Conservation (phyloP, 2,329 filamentous ascomycete genomes). For the Curvularia lunata region DNA sequence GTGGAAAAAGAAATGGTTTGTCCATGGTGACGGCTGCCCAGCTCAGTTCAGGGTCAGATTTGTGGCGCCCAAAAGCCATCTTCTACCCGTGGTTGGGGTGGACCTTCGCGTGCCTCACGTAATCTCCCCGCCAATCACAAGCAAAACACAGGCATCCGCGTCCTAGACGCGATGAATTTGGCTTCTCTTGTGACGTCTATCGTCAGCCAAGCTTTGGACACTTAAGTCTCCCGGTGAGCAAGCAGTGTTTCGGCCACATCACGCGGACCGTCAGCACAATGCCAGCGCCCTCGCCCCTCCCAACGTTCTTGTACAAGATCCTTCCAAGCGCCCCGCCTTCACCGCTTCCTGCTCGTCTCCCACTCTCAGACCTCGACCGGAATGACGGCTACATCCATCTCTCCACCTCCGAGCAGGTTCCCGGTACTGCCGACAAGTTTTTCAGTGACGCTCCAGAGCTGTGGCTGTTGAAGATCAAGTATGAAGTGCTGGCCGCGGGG, state of each 20-base stretch:
- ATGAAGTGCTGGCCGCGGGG: constrained; percentile 50
- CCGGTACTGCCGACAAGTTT: constrained; percentile 44
- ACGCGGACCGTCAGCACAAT: constrained; percentile 23
- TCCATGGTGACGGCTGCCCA: constrained; percentile 6
- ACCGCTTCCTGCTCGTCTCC: constrained; percentile 61
- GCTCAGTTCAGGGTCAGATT: constrained; percentile 8
- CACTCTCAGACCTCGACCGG: constrained; percentile 65
- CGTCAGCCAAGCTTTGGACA: constrained; percentile 4
- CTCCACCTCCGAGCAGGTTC: constrained; percentile 61
- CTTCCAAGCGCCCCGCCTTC: constrained; percentile 59
- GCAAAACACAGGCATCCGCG: constrained; percentile 2
- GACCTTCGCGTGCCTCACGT: constrained; percentile 20
- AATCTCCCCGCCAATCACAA: constrained; percentile 21
- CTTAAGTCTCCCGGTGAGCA: constrained; percentile 3
- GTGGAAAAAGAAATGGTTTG: constrained; percentile 3
- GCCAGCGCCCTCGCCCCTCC: constrained; percentile 42
- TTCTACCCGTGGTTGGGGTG: constrained; percentile 11
- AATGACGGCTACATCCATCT: constrained; percentile 68
- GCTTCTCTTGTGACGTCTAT: constrained; percentile 3
- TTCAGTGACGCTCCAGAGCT: constrained; percentile 48
- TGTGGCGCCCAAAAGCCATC: constrained; percentile 15
- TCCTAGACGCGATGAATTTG: background rate
- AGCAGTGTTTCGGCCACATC: background rate
- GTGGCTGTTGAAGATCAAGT: constrained; percentile 62
- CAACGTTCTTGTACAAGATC: constrained; percentile 64